Conservation (phyloP, 306 rosid genomes). For the Pachyrhizus erosus region DNA sequence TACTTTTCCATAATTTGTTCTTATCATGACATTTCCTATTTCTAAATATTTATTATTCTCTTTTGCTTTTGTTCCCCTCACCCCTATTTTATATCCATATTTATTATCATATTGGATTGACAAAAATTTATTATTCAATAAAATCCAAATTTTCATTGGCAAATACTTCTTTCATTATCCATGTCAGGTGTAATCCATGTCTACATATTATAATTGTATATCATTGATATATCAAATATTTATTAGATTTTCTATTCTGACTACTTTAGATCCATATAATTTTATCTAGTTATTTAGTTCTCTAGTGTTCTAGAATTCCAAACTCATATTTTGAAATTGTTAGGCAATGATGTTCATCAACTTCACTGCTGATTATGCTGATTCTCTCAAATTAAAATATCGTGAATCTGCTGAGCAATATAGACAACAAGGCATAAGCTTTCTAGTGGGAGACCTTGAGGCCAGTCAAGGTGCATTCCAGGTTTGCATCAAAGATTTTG, state of each 20-base stretch:
- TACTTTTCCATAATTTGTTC: not conserved
- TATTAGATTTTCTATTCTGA: not conserved
- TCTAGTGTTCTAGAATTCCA: constrained; percentile 3
- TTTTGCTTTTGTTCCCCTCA: not conserved
- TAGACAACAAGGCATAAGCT: constrained; percentile 64
- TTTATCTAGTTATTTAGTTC: not conserved
- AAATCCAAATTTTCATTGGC: not conserved
- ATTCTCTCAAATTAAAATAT: constrained; percentile 61
- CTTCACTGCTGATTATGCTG: constrained; percentile 62
- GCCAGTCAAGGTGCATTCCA: constrained; percentile 77
- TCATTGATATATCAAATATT: not conserved
- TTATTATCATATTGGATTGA: not conserved
- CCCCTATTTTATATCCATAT: not conserved
- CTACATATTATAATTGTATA: not conserved
- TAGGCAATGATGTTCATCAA: constrained; percentile 84
- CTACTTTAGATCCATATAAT: not conserved
- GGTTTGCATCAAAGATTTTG: constrained; percentile 51
- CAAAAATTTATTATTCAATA: not conserved
- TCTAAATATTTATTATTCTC: not conserved
- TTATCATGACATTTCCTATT: not conserved
- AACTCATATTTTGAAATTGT: constrained; percentile 30
- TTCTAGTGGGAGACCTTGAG: constrained; percentile 73
- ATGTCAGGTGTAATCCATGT: not conserved
- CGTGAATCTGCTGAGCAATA: constrained; percentile 76
- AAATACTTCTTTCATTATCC: not conserved